Evolutionary conservation across 2,329 filamentous ascomycete genomes (phyloP).

Genomic region (Alternaria atra): DNA sequence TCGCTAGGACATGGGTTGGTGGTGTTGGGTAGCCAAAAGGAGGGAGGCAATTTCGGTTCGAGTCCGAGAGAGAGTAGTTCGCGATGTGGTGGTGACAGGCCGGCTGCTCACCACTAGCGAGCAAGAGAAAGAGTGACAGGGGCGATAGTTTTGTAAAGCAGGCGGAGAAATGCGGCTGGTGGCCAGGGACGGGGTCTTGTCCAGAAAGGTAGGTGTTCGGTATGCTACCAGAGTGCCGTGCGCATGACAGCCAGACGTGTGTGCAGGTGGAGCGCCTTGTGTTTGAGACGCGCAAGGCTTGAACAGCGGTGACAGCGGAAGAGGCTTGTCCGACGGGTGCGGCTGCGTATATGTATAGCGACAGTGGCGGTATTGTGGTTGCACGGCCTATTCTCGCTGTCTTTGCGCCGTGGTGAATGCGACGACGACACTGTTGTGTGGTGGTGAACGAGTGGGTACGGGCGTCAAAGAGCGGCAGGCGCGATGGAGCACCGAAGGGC

Average conservation of each 20-base stretch:
- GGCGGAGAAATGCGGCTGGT: slow-evolving; percentile 25
- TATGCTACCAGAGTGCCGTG: slow-evolving; percentile 32
- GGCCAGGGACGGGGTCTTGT: slow-evolving; percentile 19
- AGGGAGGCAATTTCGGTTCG: slow-evolving; percentile 7
- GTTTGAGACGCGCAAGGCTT: slow-evolving; percentile 45
- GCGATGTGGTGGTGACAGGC: slow-evolving; percentile 47
- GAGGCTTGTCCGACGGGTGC: slow-evolving; percentile 20
- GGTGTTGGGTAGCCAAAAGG: slow-evolving; percentile 12
- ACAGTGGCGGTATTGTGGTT: slow-evolving; percentile 9
- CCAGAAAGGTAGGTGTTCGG: slow-evolving; percentile 22
- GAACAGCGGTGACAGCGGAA: slow-evolving; percentile 38
- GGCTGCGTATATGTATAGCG: slow-evolving; percentile 28
- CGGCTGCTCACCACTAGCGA: slow-evolving; percentile 50
- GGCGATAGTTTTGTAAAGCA: slow-evolving; percentile 31
- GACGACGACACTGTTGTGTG: slow-evolving; percentile 6
- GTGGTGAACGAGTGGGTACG: slow-evolving; percentile 15
- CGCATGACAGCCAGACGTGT: slow-evolving; percentile 40
- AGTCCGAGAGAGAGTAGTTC: slow-evolving; percentile 20
- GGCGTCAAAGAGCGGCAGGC: slow-evolving; percentile 35
- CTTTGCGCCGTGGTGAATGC: slow-evolving; percentile 28
- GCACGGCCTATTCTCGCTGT: slow-evolving; percentile 16
- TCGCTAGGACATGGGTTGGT: slow-evolving; percentile 37
- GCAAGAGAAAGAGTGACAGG: slow-evolving; percentile 41
- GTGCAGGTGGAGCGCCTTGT: slow-evolving; percentile 36
- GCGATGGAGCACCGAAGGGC: slow-evolving; percentile 27